Evolutionary conservation across 1,139 yeast genomes (phyloP), one percentile per base, ranked within the genome.

Genomic region (Debaryomyces psychrophilus): DNA sequence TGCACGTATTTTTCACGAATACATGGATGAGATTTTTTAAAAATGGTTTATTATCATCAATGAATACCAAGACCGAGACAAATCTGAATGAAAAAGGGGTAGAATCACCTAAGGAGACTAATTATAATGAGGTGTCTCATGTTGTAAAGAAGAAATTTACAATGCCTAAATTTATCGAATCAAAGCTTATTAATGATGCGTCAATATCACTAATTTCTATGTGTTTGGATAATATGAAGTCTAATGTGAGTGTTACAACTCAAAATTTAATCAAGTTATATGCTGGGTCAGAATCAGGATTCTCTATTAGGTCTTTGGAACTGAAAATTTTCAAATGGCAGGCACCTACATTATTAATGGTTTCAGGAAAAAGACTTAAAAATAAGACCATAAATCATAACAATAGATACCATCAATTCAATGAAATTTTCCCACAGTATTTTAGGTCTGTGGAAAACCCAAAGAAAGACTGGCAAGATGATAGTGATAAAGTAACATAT

Each of bases 271-370:
- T 84, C 44, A 82, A 79, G 55, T 73, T 92, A 7, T 92, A 85
- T 57, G 73, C 80, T 11, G 97, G 96, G 0, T 72, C 90, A 5
- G 81, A 79, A 42, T 76, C 83, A 18, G 98, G 98, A 1, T 92
- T 87, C 59, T 88, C 97, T 0, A 87, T 92, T 76, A 70, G 96
- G 37, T 86, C 97, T 0, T 77, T 92, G 49, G 96, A 92, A 64
- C 79, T 85, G 51, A 89, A 86, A 54, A 88, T 86, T 0, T 85
- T 89, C 69, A 89, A 90, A 59, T 92, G 97, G 97, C 83, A 81
- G 54, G 95, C 96, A 0, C 96, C 97, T 0, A 82, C 97, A 0
- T 61, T 90, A 2, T 54, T 92, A 9, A 52, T 92, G 0, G 74
- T 92, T 0, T 77, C 82, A 4, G 98, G 97, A 0, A 77, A 73